Conservation (phyloP, 2,329 filamentous ascomycete species). For the Fusarium subglutinans region DNA sequence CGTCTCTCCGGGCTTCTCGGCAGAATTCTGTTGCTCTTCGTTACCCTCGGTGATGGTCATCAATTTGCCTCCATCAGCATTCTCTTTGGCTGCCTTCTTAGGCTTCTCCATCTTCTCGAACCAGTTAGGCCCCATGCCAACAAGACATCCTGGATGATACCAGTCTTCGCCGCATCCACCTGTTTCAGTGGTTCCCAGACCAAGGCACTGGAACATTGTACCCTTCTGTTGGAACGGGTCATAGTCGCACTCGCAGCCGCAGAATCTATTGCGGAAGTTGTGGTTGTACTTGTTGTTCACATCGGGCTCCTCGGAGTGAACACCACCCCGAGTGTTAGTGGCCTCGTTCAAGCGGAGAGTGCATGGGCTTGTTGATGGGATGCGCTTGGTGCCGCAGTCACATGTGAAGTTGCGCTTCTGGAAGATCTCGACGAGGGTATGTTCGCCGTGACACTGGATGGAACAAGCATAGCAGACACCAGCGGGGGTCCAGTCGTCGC, state of each 20-base stretch:
- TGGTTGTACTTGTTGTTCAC: slow-evolving; percentile 90
- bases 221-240: slow-evolving; percentile 90
- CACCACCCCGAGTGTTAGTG: slow-evolving; percentile 79
- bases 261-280: slow-evolving; percentile 94
- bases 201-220: slow-evolving; percentile 98
- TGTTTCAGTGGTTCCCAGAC: slow-evolving; percentile 79
- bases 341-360: slow-evolving; percentile 75
- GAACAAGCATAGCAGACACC: slow-evolving; percentile 97
- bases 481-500: slow-evolving; percentile 66
- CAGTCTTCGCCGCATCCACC: slow-evolving; percentile 97
- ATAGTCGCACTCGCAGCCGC: slow-evolving; percentile 87
- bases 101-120: slow-evolving; percentile 61
- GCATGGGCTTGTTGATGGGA: slow-evolving; percentile 77
- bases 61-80: slow-evolving; percentile 45
- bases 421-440: slow-evolving; percentile 94
- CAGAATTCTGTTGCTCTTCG: slow-evolving; percentile 45
- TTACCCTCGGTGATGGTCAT: slow-evolving; percentile 62
- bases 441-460: slow-evolving; percentile 95
- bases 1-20: slow-evolving; percentile 27
- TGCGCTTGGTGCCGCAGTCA: slow-evolving; percentile 90
- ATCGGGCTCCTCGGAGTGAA: slow-evolving; percentile 78
- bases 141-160: slow-evolving; percentile 94
- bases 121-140: slow-evolving; percentile 81
- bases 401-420: slow-evolving; percentile 95
- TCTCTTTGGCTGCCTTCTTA: slow-evolving; percentile 41